phyloP scores from a whole-genome alignment of 495 filamentous ascomycete species.

The Tuber umbilicatum region DNA sequence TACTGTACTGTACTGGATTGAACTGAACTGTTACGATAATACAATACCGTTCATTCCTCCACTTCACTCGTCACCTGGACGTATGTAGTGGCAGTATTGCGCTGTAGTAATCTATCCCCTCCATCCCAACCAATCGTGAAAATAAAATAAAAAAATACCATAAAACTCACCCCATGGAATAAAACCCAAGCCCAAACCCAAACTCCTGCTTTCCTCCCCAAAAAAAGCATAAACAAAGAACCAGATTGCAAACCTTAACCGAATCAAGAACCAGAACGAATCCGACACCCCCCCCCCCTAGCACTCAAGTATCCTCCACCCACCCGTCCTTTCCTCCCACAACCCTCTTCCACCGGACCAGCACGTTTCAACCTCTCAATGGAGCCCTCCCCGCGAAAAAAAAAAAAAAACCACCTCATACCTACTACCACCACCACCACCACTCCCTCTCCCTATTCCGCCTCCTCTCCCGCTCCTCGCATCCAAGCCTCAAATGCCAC shows the following conservation, averaged over 20 bases:
- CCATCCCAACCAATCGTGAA: background rate
- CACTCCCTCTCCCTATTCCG: background rate
- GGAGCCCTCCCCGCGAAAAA: too few relatives aligned
- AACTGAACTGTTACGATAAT: background rate
- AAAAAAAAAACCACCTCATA: background rate
- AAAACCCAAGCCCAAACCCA: background rate
- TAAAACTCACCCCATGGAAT: background rate
- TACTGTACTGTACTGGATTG: background rate
- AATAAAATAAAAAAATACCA: background rate
- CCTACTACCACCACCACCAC: background rate
- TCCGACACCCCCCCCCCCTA: background rate
- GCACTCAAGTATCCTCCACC: too few relatives aligned
- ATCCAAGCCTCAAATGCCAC: constrained; percentile 4
- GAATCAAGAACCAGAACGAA: background rate
- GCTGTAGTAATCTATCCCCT: background rate
- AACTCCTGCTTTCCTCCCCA: background rate
- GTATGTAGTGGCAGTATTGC: background rate
- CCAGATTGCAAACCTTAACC: background rate
- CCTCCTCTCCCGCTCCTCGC: constrained; percentile 5
- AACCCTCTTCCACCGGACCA: background rate
- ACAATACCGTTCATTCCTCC: constrained; percentile 3
- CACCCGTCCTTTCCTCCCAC: background rate
- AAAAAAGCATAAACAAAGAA: background rate
- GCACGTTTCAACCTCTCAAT: background rate
- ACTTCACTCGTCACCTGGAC: background rate